Evolutionary conservation across 1,139 yeast genomes (phyloP).

Genomic region (Lodderomyces metapsilosis): DNA sequence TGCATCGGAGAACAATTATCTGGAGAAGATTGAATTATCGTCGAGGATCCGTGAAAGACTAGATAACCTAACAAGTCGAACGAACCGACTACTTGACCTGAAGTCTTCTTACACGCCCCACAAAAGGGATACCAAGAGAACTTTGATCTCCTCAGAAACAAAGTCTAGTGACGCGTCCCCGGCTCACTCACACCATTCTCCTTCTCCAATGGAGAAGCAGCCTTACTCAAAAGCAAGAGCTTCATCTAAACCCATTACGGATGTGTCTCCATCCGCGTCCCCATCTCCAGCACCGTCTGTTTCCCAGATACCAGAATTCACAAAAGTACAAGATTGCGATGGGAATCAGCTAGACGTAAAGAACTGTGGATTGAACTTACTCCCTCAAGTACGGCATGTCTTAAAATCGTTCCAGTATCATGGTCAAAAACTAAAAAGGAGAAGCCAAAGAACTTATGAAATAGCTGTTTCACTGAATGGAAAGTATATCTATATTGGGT

Average conservation of each 20-base stretch:
- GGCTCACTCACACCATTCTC: background rate
- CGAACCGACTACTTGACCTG: background rate
- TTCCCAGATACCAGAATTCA: background rate
- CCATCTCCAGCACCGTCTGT: background rate
- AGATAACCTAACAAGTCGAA: background rate
- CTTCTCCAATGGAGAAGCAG: background rate
- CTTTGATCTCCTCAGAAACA: background rate
- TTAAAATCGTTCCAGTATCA: conserved; percentile 8
- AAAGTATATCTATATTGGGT: conserved; percentile 10
- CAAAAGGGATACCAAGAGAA: background rate
- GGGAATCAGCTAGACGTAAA: conserved; percentile 5
- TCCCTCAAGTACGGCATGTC: conserved; percentile 5
- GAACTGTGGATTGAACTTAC: background rate
- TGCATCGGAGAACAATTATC: background rate
- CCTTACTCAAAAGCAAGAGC: background rate
- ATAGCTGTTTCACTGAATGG: conserved; percentile 13
- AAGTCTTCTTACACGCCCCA: background rate
- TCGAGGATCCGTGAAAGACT: background rate
- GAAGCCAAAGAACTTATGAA: background rate
- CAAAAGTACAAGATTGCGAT: conserved; percentile 8
- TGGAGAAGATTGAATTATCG: background rate
- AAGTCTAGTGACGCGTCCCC: background rate
- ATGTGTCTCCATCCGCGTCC: background rate
- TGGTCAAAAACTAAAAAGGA: conserved; percentile 2
- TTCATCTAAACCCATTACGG: background rate